Base-by-base conservation (phyloP, 2,329 filamentous ascomycete genomes). In the Trichoderma polysporum region DNA sequence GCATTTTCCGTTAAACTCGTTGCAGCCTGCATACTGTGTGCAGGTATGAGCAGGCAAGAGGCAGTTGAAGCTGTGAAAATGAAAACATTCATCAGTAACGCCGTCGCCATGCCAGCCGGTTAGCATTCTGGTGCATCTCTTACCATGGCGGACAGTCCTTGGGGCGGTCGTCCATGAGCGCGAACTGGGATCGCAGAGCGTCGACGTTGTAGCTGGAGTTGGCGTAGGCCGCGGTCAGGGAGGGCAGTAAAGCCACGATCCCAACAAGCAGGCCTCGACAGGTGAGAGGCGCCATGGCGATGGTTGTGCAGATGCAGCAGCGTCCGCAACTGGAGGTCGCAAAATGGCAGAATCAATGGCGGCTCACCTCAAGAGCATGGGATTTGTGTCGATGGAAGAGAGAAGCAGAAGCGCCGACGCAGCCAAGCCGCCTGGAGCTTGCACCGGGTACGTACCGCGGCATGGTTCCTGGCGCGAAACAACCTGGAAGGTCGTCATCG, bases 31-130 rank as follows among this genome's bases (percentile, higher is more conserved):
- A 77, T 91, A 99, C 80, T 99, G 95, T 69, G 92, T 89, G 79
- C 95, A 99, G 69, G 88, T 89, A 78, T 97, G 96, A 69, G 92
- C 92, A 31, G 95, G 94, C 17, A 99, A 87, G 67, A 97, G 91
- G 82, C 95, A 99, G 86, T 99, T 98, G 85, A 99, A 99, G 83
- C 95, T 94, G 71, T 19, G 3, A 15, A 78, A 67, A 73, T 13
- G n/a, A n/a, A n/a, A n/a, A n/a, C n/a, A n/a, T 12, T 37, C n/a
- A 52, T 71, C 25, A 72, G 70, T 47, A 54, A 27, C n/a, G 25
- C 17, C 17, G 25, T 53, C 31, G 37, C 29, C 50, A 49, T 15
- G 25, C 29, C 53, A 29, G n/a, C 33, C 31, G 27, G 15, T 15
- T 9, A 19, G 29, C 13, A 29, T 8, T 54, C 13, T 17, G 50